Percentiles rank a stretch among this genome's conserved stretches.
phyloP scores from a whole-genome alignment of 495 filamentous ascomycete species.

The Penicillium odoratum region DNA sequence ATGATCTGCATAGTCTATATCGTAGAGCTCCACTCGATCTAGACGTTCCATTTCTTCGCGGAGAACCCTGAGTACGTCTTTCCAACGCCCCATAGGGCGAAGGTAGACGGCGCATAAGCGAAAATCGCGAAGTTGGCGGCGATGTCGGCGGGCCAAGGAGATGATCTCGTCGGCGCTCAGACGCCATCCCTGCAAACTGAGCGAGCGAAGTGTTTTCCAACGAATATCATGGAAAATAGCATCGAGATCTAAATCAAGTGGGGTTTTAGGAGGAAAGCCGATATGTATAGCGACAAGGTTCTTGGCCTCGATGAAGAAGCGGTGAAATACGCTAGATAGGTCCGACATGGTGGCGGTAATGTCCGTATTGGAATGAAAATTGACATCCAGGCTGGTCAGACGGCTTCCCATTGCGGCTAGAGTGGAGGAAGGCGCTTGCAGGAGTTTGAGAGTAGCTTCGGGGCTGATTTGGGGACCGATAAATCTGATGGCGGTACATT shows the following conservation, averaged over 20 bases:
- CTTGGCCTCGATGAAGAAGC: conserved; percentile 57
- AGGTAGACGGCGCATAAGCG: conserved; percentile 59
- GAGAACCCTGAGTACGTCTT: conserved; percentile 57
- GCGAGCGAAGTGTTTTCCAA: conserved; percentile 60
- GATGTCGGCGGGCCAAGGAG: conserved; percentile 55
- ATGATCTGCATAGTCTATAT: conserved; percentile 59
- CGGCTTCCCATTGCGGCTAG: conserved; percentile 54
- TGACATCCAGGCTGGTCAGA: conserved; percentile 58
- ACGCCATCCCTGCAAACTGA: conserved; percentile 67
- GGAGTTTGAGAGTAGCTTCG: conserved; percentile 53
- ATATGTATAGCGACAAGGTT: conserved; percentile 66
- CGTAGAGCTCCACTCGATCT: conserved; percentile 59
- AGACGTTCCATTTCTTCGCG: conserved; percentile 58
- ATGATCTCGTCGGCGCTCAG: conserved; percentile 61
- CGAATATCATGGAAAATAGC: conserved; percentile 61
- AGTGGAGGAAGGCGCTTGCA: conserved; percentile 44
- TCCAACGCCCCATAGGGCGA: conserved; percentile 59
- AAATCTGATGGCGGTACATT: conserved; percentile 58
- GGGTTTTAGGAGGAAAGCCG: conserved; percentile 58
- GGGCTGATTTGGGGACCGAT: conserved; percentile 66
- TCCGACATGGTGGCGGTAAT: conserved; percentile 55
- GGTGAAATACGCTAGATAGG: conserved; percentile 55
- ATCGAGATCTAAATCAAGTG: conserved; percentile 57
- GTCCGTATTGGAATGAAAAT: conserved; percentile 58
- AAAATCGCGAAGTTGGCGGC: conserved; percentile 55